Evolutionary conservation across 805 yeast genomes (phyloP), one percentile per base, ranked within the genome.

Genomic region (Starmerella lactis-condensi): DNA sequence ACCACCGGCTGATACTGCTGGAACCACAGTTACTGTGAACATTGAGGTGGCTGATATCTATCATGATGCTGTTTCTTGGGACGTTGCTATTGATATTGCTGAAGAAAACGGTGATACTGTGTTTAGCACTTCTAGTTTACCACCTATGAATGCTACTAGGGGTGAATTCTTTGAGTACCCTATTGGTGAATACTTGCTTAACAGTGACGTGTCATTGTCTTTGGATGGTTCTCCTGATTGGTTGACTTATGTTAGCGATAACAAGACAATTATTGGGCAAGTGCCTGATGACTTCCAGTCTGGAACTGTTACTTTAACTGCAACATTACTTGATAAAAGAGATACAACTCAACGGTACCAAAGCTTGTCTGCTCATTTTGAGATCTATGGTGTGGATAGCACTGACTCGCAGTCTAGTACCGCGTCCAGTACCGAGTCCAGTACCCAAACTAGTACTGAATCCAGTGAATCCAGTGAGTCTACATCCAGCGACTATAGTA

Each of bases 91-190:
- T 18, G 30, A 34, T 13, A 42, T 54, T 10, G 28, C 40, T 15
- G 29, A 34, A 14, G 35, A 33, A 29, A 36, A 38, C 28, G 41
- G 34, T 29, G 36, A 34, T 22, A 43, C 50, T 1, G 49, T 54
- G 8, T 51, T 53, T 26, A 66, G 75, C 32, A 64, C 68, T 28
- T 58, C 70, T 1, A 57, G 75, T 25, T 31, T 51, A 26, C 47
- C 50, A 6, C 40, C 67, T 39, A 64, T 78, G 34, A 78, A 79
- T 45, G 85, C 83, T 1, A 76, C 91, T 4, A 64, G 64, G 20
- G 70, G 72, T 21, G 63, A 66, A 23, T 50, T 57, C 7, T 65
- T 85, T 43, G 47, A 60, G 24, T 62, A 68, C 41, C 48, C 61
- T 1, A 54, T 83, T 18, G 83, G 85, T 30, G 54, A 65, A 24